Base-by-base conservation (phyloP, 208 protist genomes). In the Wallacemonas rigidus region DNA sequence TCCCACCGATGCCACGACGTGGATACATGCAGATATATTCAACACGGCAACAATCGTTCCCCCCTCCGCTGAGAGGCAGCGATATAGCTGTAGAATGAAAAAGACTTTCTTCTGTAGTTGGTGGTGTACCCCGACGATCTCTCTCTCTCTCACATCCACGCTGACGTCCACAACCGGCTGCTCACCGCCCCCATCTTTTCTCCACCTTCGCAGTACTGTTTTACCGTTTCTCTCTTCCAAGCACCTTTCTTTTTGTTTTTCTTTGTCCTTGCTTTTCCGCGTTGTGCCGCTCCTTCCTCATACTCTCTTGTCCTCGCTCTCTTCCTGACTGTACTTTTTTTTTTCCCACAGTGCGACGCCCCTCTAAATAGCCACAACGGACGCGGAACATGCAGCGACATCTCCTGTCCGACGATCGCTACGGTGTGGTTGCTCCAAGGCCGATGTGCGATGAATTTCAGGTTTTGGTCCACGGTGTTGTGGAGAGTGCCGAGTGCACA, bases 401-500 rank as follows among this genome's bases (percentile, higher is more conserved):
- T n/a, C 17, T 74, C 14, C 8, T 48, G 11, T 51, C 60, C 6
- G 60, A 65, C 40, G 17, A 14, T n/a, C 47, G 17, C 48, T 50
- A 53, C 41, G 45, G 44, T 12, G 14, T 44, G 51, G 60, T 63
- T 11, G 36, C 48, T 44, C 75, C 53, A 26, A 65, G 57, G 12
- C 12, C 74, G 38, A 47, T 65, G 45, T 71, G 39, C 44, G 86
- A 86, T 41, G 84, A 85, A 15, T 94, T 96, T 68, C 79, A 92
- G 58, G 76, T 96, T 14, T 62, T 92, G 39, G 87, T 96, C 41
- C 87, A 91, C 17, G 89, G 91, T 38, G 85, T 93, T 39, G 62
- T 96, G 55, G 89, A 96, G 62, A 79, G 86, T 1, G 87, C 87
- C n/a, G 91, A 90, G 81, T 96, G 87, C 63, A 69, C 88, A 11